Base-by-base conservation (phyloP, 176 grass and related monocot genomes). In the Echinochloa phyllopogon region DNA sequence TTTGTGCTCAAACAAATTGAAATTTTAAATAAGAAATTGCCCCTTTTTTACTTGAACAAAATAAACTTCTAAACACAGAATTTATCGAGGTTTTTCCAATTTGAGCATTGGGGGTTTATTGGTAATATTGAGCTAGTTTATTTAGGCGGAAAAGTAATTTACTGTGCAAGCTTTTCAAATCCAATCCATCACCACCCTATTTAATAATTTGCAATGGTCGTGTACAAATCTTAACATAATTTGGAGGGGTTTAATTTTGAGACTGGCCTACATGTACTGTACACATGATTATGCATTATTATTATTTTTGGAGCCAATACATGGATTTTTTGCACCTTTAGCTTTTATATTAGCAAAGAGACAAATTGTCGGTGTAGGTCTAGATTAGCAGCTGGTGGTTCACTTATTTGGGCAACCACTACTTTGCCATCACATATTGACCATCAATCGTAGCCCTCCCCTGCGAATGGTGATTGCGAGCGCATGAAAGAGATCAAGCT, bases 381-480 rank as follows among this genome's bases (percentile, higher is more conserved):
- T 24, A 68, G 78, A 82, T 87, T 49, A 49, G 60, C 57, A 53
- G 49, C 38, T 10, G 39, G 37, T 33, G 29, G 29, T 33, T 33
- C 29, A 33, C 23, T 44, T 23, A 18, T 68, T 57, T 77, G 42
- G 62, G 73, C 83, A 57, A 57, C 17, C 37, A 47, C 39, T 12
- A 43, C 38, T 63, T 51, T 74, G 81, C 57, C 81, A 83, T 24
- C 15, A 51, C 40, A 25, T 13, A 50, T 65, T 48, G 59, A 55
- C 59, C 56, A 80, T 65, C 25, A 33, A 20, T 14, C n/a, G 2
- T 6, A 14, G 41, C 36, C 49, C 17, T 58, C 66, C 3, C 66
- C 3, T 20, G 53, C 56, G 20, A 39, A 42, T 36, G 50, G 39
- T 36, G 43, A 65, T 48, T 12, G 9, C 12, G 16, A 24, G 49